Percentiles rank a stretch among this genome's conserved stretches.
Conservation (phyloP, 2,329 filamentous ascomycete species). For the Neurospora sp. region DNA sequence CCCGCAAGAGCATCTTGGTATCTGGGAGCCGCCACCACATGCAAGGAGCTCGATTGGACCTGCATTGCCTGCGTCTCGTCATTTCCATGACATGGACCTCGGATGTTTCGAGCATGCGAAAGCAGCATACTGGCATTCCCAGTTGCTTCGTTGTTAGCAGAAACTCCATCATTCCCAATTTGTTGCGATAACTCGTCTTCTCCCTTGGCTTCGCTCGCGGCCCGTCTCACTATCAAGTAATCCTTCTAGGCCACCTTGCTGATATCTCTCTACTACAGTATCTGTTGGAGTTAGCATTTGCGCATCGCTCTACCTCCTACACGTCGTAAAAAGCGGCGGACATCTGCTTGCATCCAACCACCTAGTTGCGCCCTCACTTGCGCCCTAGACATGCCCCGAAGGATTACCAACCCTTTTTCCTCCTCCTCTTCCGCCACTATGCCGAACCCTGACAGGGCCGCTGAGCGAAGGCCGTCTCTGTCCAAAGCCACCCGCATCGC, state of each 20-base stretch:
- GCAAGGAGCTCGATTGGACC: background rate
- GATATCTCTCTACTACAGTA: slow-evolving; percentile 5
- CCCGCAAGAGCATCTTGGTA: background rate
- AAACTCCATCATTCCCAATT: background rate
- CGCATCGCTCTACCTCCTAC: slow-evolving; percentile 2
- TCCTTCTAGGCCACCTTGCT: slow-evolving; percentile 1
- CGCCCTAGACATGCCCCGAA: slow-evolving; percentile 43
- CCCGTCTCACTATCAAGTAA: background rate
- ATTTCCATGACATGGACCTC: background rate
- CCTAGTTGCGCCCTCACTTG: background rate
- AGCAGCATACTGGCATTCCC: background rate
- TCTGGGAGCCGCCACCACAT: background rate
- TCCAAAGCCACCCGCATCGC: slow-evolving; percentile 68
- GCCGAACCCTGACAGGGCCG: slow-evolving; percentile 37
- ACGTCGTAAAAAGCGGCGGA: background rate
- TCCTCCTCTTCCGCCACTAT: slow-evolving; percentile 36
- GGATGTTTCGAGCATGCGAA: background rate
- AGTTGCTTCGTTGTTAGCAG: background rate
- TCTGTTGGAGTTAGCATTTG: slow-evolving; percentile 9
- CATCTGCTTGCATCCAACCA: background rate
- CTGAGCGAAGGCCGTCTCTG: slow-evolving; percentile 48
- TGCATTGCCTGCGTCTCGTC: background rate
- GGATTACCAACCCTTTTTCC: slow-evolving; percentile 47
- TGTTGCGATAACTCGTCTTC: background rate
- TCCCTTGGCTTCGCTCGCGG: background rate